Conservation (phyloP, 2,329 filamentous ascomycete genomes). For the Coccinonectria pachysandricola region DNA sequence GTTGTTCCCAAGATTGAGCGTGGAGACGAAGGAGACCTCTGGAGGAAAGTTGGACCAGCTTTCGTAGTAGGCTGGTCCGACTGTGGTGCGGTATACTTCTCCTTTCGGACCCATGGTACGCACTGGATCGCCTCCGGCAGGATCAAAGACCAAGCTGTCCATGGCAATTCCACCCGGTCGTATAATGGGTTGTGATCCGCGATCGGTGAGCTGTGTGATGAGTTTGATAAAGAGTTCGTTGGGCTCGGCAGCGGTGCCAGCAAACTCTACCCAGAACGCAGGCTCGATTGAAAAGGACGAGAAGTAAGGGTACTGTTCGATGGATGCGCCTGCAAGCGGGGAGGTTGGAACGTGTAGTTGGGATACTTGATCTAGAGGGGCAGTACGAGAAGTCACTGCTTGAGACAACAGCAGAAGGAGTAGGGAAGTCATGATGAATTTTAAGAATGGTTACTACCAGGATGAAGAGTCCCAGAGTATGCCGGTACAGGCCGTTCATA, state of each 20-base stretch:
- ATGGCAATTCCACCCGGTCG: constrained; percentile 11
- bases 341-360: no score
- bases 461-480: no score
- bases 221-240: constrained; percentile 8
- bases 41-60: constrained; percentile 8
- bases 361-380: no score
- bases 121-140: constrained; percentile 5
- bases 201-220: constrained; percentile 5
- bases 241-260: constrained; percentile 6
- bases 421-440: no score
- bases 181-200: constrained; percentile 6
- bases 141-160: constrained; percentile 11
- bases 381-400: no score
- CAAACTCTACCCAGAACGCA: constrained; percentile 12
- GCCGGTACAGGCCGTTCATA: no score
- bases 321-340: constrained; percentile 7
- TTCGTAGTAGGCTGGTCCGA: constrained; percentile 3
- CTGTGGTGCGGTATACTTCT: constrained; percentile 3
- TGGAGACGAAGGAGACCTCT: constrained; percentile 8
- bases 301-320: constrained; percentile 7
- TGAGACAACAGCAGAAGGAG: no score
- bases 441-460: no score
- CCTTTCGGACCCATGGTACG: constrained; percentile 9
- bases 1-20: constrained; percentile 10
- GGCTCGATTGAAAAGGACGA: constrained; percentile 11